Percentiles rank a stretch among this genome's conserved stretches.
phyloP scores from a whole-genome alignment of 2,329 filamentous ascomycete genomes.

The Plenodomus tracheiphilus region DNA sequence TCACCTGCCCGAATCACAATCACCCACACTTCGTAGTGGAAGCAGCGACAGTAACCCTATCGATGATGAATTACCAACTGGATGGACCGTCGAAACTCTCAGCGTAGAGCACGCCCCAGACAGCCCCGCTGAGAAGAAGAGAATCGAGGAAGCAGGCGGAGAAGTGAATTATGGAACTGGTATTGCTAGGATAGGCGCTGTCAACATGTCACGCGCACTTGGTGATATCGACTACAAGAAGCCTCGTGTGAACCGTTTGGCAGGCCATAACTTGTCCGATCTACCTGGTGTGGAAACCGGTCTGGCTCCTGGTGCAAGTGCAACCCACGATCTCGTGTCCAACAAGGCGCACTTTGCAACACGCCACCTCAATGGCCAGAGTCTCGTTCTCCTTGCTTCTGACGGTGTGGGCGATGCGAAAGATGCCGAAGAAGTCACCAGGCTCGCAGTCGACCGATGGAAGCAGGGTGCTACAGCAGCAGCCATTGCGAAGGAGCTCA shows the following conservation, averaged over 20 bases:
- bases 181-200: conserved; percentile 25
- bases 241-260: conserved; percentile 28
- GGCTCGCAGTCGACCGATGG: conserved; percentile 18
- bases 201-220: conserved; percentile 29
- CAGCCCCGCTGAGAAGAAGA: conserved; percentile 20
- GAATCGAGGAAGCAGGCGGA: conserved; percentile 28
- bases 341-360: conserved; percentile 27
- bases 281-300: conserved; percentile 27
- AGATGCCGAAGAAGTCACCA: conserved; percentile 21
- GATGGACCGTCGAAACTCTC: conserved; percentile 22
- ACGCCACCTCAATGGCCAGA: conserved; percentile 18
- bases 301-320: conserved; percentile 24
- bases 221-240: conserved; percentile 29
- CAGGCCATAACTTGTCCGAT: conserved; percentile 28
- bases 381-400: conserved; percentile 23
- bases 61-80: conserved; percentile 9
- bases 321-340: conserved; percentile 23
- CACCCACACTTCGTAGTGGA: conserved; percentile 4
- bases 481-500: conserved; percentile 21
- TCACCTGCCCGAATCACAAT: conserved; percentile 9
- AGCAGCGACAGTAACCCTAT: conserved; percentile 8
- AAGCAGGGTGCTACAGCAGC: conserved; percentile 15
- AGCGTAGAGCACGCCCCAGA: conserved; percentile 25
- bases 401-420: conserved; percentile 26
- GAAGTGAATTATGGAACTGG: conserved; percentile 26